phyloP scores from a whole-genome alignment of 1,139 yeast genomes.

The Chernovozyma sophiae-reginae region DNA sequence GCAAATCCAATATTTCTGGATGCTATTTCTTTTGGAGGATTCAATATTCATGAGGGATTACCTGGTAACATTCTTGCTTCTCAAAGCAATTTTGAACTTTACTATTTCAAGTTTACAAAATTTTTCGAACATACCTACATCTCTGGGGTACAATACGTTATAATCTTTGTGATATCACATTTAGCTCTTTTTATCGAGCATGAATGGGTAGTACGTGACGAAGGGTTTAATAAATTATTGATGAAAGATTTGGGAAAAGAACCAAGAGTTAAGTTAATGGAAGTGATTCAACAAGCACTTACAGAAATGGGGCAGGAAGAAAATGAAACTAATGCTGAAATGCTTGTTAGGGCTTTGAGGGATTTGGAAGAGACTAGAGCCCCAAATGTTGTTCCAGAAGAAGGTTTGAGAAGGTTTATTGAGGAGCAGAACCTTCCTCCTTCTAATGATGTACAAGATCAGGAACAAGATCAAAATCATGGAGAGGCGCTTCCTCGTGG shows the following conservation, averaged over 20 bases:
- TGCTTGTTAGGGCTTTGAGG: slow-evolving; percentile 28
- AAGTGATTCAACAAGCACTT: slow-evolving; percentile 31
- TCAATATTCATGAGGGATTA: neutral
- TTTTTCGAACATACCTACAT: slow-evolving; percentile 35
- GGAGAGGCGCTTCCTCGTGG: neutral
- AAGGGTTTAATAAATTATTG: slow-evolving; percentile 57
- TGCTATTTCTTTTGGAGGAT: slow-evolving; percentile 50
- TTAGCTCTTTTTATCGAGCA: slow-evolving; percentile 54
- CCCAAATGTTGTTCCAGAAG: slow-evolving; percentile 8
- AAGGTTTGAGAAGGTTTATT: slow-evolving; percentile 6
- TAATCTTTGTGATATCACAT: slow-evolving; percentile 37
- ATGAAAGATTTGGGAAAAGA: slow-evolving; percentile 56
- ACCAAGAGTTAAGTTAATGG: slow-evolving; percentile 40
- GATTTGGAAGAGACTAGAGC: slow-evolving; percentile 23
- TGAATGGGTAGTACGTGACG: slow-evolving; percentile 71
- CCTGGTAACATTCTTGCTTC: neutral
- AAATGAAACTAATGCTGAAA: slow-evolving; percentile 22
- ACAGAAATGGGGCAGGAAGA: slow-evolving; percentile 25
- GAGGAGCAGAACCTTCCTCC: slow-evolving; percentile 1
- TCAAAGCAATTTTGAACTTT: neutral
- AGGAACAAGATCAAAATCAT: slow-evolving; percentile 1
- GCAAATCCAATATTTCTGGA: slow-evolving; percentile 24
- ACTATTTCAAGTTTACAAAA: slow-evolving; percentile 5
- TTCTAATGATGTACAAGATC: neutral
- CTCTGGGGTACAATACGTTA: slow-evolving; percentile 37